Evolutionary conservation across 768 basidiomycete species (phyloP), one percentile per base, ranked within the genome.

Genomic region (Pisolithus microcarpus): DNA sequence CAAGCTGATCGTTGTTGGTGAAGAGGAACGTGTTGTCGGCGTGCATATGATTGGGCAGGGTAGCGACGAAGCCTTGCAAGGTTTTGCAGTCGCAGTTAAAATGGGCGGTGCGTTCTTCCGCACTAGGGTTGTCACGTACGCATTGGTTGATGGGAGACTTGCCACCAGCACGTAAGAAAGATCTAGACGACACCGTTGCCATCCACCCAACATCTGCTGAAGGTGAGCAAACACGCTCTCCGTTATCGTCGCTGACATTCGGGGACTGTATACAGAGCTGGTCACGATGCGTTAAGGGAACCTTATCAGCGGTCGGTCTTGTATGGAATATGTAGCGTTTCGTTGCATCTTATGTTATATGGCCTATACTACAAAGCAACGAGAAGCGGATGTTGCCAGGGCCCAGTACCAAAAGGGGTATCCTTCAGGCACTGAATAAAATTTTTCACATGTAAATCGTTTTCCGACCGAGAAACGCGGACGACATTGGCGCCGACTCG

Each of bases 41-140:
- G 72, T 97, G 42, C 96, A 98, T 70, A 81, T 97, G 56, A 82
- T 98, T 51, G 96, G 96, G 7, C 62, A 76, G 54, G 96, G 96
- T 39, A 88, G 86, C 61, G 96, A 99, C 64, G 96, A 99, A 70
- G 80, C 87, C 58, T 70, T 94, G 71, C 96, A 99, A 76, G 95
- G 95, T 56, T 97, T 96, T 68, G 90, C 74, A 2, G 91, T 98
- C n/a, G 96, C 96, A 11, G 75, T 99, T 59, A 98, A 97, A 75
- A 95, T 98, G 95, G 88, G 88, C 19, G 78, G 75, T 79, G 59
- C 10, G 75, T 46, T 31, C 19, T n/a, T 30, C 36, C 44, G 13
- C 40, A 26, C 42, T 34, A 11, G 34, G 13, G 34, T 34, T 5
- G 30, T 37, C n/a, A 9, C 13, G 11, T 7, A 10, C 18, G 31